These are phyloP conservation scores for Alternaria viburni DNA, from an alignment of 2,329 filamentous ascomycete species.

Conservation along the genomic window DNA sequence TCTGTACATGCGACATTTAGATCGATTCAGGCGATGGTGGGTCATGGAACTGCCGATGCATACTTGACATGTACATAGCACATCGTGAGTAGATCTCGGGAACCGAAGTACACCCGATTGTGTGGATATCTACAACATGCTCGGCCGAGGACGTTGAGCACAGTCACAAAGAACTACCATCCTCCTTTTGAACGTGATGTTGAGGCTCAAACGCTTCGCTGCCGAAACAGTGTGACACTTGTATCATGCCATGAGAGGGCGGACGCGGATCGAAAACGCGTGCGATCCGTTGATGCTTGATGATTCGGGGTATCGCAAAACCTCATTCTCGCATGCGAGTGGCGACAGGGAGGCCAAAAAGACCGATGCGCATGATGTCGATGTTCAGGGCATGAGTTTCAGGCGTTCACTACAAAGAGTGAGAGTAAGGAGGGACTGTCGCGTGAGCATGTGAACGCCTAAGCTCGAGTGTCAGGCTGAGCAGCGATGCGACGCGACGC, in stretches of 20 bases:
- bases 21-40: neutral
- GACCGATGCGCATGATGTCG: neutral
- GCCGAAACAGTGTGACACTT: no score
- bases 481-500: neutral
- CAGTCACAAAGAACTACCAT: neutral
- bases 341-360: neutral
- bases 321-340: neutral
- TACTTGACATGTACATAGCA: neutral
- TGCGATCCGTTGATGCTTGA: neutral
- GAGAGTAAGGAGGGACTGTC: neutral
- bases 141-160: neutral
- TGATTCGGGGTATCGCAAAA: neutral
- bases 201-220: neutral
- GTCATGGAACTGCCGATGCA: neutral
- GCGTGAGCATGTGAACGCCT: neutral
- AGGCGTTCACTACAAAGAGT: accelerated
- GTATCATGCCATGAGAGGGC: no score
- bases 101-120: neutral
- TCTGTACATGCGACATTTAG: neutral
- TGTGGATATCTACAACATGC: neutral
- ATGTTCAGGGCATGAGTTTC: neutral
- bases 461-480: accelerated
- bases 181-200: neutral
- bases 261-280: neutral
- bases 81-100: neutral